phyloP scores from a whole-genome alignment of 1,284 basidiomycete species.

The Ceratobasidium sp. region DNA sequence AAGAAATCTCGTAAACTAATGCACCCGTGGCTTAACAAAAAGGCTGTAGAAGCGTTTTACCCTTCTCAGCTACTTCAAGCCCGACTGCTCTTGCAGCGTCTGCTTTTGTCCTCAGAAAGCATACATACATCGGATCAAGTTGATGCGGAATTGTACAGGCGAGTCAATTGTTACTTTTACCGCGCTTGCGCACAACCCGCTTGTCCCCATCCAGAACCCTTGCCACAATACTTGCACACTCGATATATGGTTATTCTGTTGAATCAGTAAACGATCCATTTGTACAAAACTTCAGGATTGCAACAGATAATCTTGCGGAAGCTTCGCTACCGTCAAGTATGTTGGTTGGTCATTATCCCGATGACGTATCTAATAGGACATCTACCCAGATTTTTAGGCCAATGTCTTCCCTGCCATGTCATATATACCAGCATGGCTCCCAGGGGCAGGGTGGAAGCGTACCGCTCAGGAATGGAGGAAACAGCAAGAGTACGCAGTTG shows the following conservation, averaged over 20 bases:
- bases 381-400: conserved; percentile 13
- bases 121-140: background rate
- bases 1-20: conserved; percentile 12
- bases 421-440: conserved; percentile 38
- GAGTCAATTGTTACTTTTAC: too few relatives aligned
- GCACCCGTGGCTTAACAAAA: conserved; percentile 30
- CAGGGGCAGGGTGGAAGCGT: conserved; percentile 36
- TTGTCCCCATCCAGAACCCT: background rate
- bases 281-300: background rate
- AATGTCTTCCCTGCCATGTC: conserved; percentile 1
- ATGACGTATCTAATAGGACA: too few relatives aligned
- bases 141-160: background rate
- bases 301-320: conserved; percentile 4
- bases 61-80: background rate
- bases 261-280: conserved; percentile 2
- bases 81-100: background rate
- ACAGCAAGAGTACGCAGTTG: conserved; percentile 2
- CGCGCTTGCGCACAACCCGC: too few relatives aligned
- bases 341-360: too few relatives aligned
- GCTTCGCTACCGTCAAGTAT: background rate
- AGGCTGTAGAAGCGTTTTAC: background rate
- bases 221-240: background rate
- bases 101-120: background rate
- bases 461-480: conserved; percentile 9
- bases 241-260: conserved; percentile 14